Conservation (phyloP, 495 filamentous ascomycete species). For the Haplographium delicatum region DNA sequence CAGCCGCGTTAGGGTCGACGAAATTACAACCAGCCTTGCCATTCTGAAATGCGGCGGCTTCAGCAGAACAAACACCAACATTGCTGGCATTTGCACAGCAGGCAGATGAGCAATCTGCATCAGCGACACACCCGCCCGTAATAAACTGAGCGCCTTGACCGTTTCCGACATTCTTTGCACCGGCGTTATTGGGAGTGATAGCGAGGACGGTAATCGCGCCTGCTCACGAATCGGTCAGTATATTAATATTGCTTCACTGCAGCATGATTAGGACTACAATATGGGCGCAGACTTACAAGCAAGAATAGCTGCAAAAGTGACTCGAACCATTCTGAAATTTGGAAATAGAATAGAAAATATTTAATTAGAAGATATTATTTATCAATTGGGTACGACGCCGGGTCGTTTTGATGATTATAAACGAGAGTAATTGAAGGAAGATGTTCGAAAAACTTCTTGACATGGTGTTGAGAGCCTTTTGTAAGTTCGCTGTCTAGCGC, state of each 20-base stretch:
- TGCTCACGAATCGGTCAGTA: constrained; percentile 8
- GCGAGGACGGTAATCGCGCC: constrained; percentile 30
- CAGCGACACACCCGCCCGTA: constrained; percentile 41
- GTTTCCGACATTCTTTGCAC: constrained; percentile 42
- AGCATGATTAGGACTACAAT: background rate
- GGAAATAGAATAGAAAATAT: constrained; percentile 7
- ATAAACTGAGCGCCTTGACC: constrained; percentile 48
- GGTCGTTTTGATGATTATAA: constrained; percentile 20
- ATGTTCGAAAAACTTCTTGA: background rate
- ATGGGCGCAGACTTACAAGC: constrained; percentile 24
- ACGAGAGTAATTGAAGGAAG: background rate
- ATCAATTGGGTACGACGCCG: constrained; percentile 24
- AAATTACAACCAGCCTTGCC: constrained; percentile 40
- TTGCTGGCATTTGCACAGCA: constrained; percentile 37
- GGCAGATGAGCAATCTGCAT: constrained; percentile 37
- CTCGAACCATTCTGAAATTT: constrained; percentile 35
- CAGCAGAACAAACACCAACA: constrained; percentile 39
- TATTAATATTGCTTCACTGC: background rate
- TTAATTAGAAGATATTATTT: constrained; percentile 8
- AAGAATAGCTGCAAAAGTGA: constrained; percentile 28
- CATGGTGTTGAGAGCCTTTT: background rate
- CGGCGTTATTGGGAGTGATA: constrained; percentile 37
- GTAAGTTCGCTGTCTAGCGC: background rate
- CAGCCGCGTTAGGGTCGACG: constrained; percentile 36
- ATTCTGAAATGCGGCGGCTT: constrained; percentile 35